Conservation (phyloP, 257 asterid genomes). For the Solanum corneliomulleri region DNA sequence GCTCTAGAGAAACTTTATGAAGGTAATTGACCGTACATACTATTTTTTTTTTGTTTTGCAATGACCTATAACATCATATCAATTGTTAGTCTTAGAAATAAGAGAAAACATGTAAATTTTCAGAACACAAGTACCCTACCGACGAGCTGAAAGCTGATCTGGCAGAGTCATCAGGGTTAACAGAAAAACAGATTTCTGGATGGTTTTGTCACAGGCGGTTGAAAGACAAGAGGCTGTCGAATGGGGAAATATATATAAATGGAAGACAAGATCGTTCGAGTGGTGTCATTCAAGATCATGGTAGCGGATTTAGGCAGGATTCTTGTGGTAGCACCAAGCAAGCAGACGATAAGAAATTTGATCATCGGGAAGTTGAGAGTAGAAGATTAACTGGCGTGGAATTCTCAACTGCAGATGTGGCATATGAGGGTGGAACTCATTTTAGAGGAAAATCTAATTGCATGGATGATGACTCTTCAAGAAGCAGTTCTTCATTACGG, state of each 20-base stretch:
- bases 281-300: slow-evolving; percentile 67
- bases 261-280: slow-evolving; percentile 70
- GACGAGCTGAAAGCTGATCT: slow-evolving; percentile 64
- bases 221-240: slow-evolving; percentile 60
- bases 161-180: slow-evolving; percentile 66
- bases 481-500: slow-evolving; percentile 57
- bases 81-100: not conserved
- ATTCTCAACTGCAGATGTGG: slow-evolving; percentile 40
- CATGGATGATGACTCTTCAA: slow-evolving; percentile 53
- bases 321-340: slow-evolving; percentile 94
- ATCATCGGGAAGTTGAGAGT: slow-evolving; percentile 71
- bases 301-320: slow-evolving; percentile 84
- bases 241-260: slow-evolving; percentile 30
- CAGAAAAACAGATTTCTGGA: slow-evolving; percentile 92
- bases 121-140: slow-evolving; percentile 83
- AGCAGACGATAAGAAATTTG: slow-evolving; percentile 42
- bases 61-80: not conserved
- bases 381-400: slow-evolving; percentile 40
- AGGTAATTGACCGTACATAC: slow-evolving; percentile 22
- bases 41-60: not conserved
- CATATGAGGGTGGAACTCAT: slow-evolving; percentile 37
- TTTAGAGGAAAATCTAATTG: slow-evolving; percentile 24
- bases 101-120: not conserved
- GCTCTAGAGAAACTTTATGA: slow-evolving; percentile 60
- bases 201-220: slow-evolving; percentile 98